phyloP scores from a whole-genome alignment of 768 basidiomycete genomes.

The Pisolithus albus region DNA sequence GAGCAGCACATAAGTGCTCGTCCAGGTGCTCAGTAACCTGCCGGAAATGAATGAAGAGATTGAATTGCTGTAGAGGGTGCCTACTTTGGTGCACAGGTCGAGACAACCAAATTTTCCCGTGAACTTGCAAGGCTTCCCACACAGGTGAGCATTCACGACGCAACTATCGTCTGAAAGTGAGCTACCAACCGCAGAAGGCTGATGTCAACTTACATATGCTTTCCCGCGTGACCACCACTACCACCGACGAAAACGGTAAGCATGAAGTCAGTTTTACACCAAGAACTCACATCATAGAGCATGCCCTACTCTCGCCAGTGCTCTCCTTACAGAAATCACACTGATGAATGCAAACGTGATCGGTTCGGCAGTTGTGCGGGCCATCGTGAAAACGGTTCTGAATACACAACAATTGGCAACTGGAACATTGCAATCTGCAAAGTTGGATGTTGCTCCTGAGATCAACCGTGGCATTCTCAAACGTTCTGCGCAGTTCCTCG shows the following conservation, averaged over 20 bases:
- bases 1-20: slow-evolving; percentile 48
- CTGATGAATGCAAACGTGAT: slow-evolving; percentile 37
- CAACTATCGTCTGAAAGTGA: slow-evolving; percentile 42
- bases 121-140: slow-evolving; percentile 45
- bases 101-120: slow-evolving; percentile 45
- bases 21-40: slow-evolving; percentile 44
- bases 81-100: slow-evolving; percentile 46
- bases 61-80: background rate
- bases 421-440: slow-evolving; percentile 41
- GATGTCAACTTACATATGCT: slow-evolving; percentile 50
- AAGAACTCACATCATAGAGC: slow-evolving; percentile 41
- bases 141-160: slow-evolving; percentile 44
- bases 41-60: background rate
- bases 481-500: slow-evolving; percentile 36
- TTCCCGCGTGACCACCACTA: slow-evolving; percentile 55
- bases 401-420: slow-evolving; percentile 46
- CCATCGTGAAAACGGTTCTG: slow-evolving; percentile 39
- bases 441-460: slow-evolving; percentile 40
- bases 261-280: background rate
- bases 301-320: slow-evolving; percentile 25
- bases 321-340: slow-evolving; percentile 39
- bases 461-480: slow-evolving; percentile 39
- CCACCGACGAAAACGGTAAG: background rate
- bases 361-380: slow-evolving; percentile 44
- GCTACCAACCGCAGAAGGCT: slow-evolving; percentile 11